Conservation (phyloP, 192 early-diverging fungal genomes). For the Coemansia sp. region DNA sequence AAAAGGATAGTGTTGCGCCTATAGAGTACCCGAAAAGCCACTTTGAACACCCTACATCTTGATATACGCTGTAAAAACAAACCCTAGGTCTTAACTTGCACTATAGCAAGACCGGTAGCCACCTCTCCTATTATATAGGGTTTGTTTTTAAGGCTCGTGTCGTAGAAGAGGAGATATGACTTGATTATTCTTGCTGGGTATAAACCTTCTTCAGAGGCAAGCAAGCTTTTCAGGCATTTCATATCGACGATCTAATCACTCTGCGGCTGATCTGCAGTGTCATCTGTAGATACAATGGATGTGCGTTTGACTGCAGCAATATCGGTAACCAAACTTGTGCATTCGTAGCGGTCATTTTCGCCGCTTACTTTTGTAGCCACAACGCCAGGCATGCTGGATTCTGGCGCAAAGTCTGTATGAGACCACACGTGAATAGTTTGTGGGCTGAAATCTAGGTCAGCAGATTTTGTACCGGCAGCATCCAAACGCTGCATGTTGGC, state of each 20-base stretch:
- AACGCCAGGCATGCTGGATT: constrained; percentile 25
- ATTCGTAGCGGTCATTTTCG: constrained; percentile 31
- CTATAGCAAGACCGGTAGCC: no score
- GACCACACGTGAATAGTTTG: constrained; percentile 24
- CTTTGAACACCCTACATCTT: no score
- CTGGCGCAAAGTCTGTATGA: constrained; percentile 29
- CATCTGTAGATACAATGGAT: constrained; percentile 3
- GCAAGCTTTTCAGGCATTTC: no score
- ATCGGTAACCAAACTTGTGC: constrained; percentile 38
- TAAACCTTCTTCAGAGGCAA: no score
- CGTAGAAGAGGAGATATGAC: no score
- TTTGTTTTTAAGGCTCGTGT: no score
- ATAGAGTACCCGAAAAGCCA: no score
- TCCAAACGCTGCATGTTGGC: constrained; percentile 54
- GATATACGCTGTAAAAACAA: no score
- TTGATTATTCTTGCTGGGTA: no score
- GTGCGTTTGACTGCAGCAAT: constrained; percentile 35
- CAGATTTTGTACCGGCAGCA: constrained; percentile 12
- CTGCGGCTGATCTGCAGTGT: neutral
- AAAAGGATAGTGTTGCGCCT: no score
- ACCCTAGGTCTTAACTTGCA: no score
- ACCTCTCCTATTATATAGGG: no score
- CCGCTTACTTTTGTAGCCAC: constrained; percentile 29
- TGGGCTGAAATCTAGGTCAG: constrained; percentile 29
- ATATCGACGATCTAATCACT: neutral